Conservation (phyloP, 225 moss, liverwort and hornwort species). For the Pleurozium schreberi region DNA sequence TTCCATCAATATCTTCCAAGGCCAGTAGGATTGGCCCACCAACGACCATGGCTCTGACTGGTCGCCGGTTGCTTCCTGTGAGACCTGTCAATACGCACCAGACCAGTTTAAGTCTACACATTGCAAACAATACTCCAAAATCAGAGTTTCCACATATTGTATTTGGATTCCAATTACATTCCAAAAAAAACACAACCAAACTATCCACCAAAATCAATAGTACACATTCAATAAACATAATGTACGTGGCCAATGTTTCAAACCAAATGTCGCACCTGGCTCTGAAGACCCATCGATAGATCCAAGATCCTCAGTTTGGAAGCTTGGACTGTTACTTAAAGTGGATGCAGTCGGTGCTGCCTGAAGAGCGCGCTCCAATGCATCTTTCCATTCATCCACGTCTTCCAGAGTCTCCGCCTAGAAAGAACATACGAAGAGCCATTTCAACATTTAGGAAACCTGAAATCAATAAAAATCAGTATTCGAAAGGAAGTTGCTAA, state of each 20-base stretch:
- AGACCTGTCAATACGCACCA: background rate
- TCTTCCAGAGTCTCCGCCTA: constrained; percentile 92
- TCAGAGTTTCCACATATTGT: too few relatives aligned
- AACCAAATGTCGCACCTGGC: constrained; percentile 30
- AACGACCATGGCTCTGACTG: constrained; percentile 70
- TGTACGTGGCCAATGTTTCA: background rate
- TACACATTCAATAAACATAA: background rate
- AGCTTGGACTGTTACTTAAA: constrained; percentile 69
- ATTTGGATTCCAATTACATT: background rate
- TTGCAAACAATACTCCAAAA: background rate
- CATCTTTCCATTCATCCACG: constrained; percentile 97
- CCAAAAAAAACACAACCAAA: background rate
- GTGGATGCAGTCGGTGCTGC: constrained; percentile 91
- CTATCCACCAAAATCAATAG: background rate
- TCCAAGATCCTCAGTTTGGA: constrained; percentile 73
- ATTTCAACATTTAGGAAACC: background rate
- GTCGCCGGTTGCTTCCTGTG: constrained; percentile 65
- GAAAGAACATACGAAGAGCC: background rate
- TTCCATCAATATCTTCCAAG: constrained; percentile 86
- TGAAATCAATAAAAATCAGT: background rate
- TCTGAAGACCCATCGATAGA: constrained; percentile 76
- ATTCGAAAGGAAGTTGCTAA: background rate
- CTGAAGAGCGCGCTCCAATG: constrained; percentile 80
- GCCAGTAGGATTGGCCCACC: constrained; percentile 91
- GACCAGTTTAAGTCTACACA: background rate